phyloP scores from a whole-genome alignment of 345 rosid genomes.

The Linum tenue region DNA sequence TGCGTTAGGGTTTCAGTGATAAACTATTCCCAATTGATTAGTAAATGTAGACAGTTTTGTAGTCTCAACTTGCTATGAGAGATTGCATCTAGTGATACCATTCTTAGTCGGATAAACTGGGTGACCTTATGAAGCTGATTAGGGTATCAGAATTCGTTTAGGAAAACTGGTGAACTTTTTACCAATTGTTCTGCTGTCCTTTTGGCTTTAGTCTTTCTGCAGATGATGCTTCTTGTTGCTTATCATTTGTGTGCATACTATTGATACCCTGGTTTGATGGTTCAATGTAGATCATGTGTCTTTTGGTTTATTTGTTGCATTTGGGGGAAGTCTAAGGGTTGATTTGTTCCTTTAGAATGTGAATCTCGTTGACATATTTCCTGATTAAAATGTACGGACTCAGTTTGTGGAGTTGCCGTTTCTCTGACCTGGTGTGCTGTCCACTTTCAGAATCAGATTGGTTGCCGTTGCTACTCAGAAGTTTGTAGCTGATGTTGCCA shows the following conservation, averaged over 20 bases:
- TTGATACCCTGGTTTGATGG: no score
- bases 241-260: no score
- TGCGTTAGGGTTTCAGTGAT: neutral
- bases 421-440: neutral
- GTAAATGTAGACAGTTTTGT: neutral
- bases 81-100: no score
- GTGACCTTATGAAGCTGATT: no score
- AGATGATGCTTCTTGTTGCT: no score
- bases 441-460: constrained; percentile 61
- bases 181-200: neutral
- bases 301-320: no score
- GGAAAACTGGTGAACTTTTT: no score
- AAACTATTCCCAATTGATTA: neutral
- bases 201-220: neutral
- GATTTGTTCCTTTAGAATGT: neutral
- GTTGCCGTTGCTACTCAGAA: constrained; percentile 97
- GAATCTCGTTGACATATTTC: neutral
- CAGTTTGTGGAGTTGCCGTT: neutral
- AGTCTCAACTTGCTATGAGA: no score
- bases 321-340: no score
- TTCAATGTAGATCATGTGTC: no score
- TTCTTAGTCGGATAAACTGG: no score
- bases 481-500: constrained; percentile 88
- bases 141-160: no score
- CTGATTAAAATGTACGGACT: neutral